Evolutionary conservation across 108 stramenopile species (phyloP).

Genomic region (Aurantiochytrium sp.): DNA sequence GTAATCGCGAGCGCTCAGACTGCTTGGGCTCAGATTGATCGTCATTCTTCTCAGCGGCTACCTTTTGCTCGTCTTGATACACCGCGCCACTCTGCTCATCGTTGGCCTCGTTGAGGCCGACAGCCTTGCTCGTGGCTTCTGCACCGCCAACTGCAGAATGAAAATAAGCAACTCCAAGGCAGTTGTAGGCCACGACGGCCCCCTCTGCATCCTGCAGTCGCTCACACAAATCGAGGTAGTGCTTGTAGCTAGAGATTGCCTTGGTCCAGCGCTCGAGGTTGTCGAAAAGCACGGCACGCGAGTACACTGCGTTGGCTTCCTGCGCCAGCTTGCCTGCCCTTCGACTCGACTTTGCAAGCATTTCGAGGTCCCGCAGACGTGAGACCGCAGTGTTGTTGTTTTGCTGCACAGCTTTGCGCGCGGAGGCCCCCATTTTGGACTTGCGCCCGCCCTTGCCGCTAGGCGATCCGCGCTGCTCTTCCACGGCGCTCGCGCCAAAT

Average conservation of each 20-base stretch:
- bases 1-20: background rate
- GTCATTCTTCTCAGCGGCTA: background rate
- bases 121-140: background rate
- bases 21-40: background rate
- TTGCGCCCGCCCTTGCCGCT: background rate
- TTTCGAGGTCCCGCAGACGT: background rate
- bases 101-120: background rate
- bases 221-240: background rate
- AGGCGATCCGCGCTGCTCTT: background rate
- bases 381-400: background rate
- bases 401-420: background rate
- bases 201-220: background rate
- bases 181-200: background rate
- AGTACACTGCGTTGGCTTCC: slow-evolving; percentile 3
- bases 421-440: background rate
- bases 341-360: background rate
- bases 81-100: background rate
- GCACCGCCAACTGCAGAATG: background rate
- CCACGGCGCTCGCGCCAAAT: background rate
- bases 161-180: background rate
- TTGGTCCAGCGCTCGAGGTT: background rate
- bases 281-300: background rate
- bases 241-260: background rate
- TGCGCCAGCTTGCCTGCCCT: background rate
- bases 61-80: background rate